phyloP scores from a whole-genome alignment of 768 basidiomycete species.

The Leccinum barrowsii region DNA sequence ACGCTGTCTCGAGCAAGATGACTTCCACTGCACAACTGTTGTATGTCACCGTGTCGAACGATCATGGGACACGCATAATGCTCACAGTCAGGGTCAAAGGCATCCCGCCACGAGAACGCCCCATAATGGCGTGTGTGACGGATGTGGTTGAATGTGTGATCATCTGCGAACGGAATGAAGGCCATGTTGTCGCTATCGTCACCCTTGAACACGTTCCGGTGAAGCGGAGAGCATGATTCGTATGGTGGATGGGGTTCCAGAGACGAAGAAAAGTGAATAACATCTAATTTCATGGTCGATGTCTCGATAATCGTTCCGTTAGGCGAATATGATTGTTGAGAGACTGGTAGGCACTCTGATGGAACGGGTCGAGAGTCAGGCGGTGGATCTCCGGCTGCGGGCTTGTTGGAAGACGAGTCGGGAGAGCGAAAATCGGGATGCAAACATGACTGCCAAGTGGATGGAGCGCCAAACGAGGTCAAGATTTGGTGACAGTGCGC shows the following conservation, averaged over 20 bases:
- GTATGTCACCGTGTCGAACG: slow-evolving; percentile 21
- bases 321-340: slow-evolving; percentile 15
- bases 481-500: slow-evolving; percentile 13
- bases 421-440: slow-evolving; percentile 13
- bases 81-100: slow-evolving; percentile 42
- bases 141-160: slow-evolving; percentile 45
- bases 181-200: slow-evolving; percentile 57
- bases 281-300: slow-evolving; percentile 13
- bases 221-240: slow-evolving; percentile 52
- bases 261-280: slow-evolving; percentile 7
- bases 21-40: slow-evolving; percentile 39
- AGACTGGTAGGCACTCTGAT: background rate
- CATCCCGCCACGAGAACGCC: slow-evolving; percentile 48
- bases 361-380: background rate
- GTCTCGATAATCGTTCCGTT: slow-evolving; percentile 11
- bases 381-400: background rate
- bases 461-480: slow-evolving; percentile 13
- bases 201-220: slow-evolving; percentile 46
- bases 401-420: background rate
- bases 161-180: slow-evolving; percentile 64
- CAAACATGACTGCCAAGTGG: slow-evolving; percentile 12
- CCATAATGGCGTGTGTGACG: slow-evolving; percentile 41
- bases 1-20: slow-evolving; percentile 46
- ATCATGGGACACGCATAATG: background rate
- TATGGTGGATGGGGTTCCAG: slow-evolving; percentile 40